Conservation (phyloP, 2,329 filamentous ascomycete genomes). For the Neonectria magnoliae region DNA sequence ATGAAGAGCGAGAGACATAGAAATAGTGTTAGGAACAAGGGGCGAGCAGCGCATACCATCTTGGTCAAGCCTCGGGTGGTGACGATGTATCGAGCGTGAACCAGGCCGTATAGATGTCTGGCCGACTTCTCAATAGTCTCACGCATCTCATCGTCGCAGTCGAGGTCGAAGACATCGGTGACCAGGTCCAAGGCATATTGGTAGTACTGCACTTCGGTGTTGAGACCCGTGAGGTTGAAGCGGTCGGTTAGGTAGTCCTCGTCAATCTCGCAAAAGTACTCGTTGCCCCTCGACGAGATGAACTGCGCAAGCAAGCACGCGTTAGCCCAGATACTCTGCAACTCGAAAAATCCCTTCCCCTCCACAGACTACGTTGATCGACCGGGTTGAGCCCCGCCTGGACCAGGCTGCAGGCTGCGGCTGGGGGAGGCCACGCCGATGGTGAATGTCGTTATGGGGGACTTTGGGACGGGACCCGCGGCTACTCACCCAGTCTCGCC, state of each 20-base stretch:
- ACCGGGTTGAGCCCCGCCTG: constrained; percentile 23
- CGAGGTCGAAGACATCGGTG: constrained; percentile 97
- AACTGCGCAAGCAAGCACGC: constrained; percentile 68
- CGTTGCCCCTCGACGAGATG: constrained; percentile 95
- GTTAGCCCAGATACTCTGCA: constrained; percentile 24
- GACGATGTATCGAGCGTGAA: constrained; percentile 96
- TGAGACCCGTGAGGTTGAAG: constrained; percentile 97
- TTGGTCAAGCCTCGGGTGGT: constrained; percentile 93
- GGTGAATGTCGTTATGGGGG: not conserved
- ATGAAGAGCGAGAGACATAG: constrained; percentile 3
- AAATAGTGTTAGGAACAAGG: not conserved
- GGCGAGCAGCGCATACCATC: constrained; percentile 73
- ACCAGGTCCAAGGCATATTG: constrained; percentile 98
- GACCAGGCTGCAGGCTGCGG: constrained; percentile 1
- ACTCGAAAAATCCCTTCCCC: constrained; percentile 8
- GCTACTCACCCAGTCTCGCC: constrained; percentile 94
- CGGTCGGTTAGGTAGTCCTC: constrained; percentile 98
- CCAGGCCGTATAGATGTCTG: constrained; percentile 92
- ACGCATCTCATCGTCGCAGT: constrained; percentile 98
- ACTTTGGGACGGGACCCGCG: not conserved
- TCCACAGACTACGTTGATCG: not conserved
- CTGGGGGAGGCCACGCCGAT: constrained; percentile 1
- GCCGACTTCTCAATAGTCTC: constrained; percentile 98
- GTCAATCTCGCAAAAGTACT: constrained; percentile 99
- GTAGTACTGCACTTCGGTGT: constrained; percentile 98